Conservation (phyloP, 2,329 filamentous ascomycete genomes). For the Lachnellula willkommii region DNA sequence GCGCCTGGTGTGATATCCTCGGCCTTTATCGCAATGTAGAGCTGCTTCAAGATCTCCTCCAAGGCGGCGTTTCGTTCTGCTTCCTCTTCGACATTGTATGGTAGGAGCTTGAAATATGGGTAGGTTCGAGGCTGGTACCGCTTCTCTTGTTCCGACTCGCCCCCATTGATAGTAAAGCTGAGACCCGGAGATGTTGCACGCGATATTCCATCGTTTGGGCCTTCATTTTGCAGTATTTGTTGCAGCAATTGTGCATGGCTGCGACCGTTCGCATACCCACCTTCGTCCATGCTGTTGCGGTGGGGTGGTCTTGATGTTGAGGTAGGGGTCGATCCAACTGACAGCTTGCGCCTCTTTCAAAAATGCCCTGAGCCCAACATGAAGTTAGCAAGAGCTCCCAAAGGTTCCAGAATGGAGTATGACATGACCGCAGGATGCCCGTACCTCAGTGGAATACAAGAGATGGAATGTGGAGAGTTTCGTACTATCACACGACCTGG, state of each 20-base stretch:
- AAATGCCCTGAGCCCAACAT: constrained; percentile 8
- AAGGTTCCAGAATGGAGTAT: not conserved
- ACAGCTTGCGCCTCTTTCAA: constrained; percentile 12
- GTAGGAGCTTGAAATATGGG: constrained; percentile 84
- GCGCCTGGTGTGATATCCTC: constrained; percentile 93
- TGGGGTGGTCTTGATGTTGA: constrained; percentile 2
- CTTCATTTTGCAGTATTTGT: constrained; percentile 22
- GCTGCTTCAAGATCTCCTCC: constrained; percentile 82
- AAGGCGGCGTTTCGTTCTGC: constrained; percentile 71
- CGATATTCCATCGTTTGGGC: constrained; percentile 62
- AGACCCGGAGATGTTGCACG: constrained; percentile 78
- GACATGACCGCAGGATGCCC: constrained; percentile 3
- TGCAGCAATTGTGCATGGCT: constrained; percentile 27
- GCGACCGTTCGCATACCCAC: constrained; percentile 24
- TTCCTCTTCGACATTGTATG: constrained; percentile 81
- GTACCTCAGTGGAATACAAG: constrained; percentile 13
- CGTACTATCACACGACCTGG: constrained; percentile 13
- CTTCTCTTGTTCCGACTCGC: constrained; percentile 49
- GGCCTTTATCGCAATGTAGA: constrained; percentile 85
- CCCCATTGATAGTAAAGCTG: constrained; percentile 44
- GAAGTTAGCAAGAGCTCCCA: constrained; percentile 11
- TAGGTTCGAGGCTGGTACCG: constrained; percentile 84
- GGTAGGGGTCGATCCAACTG: constrained; percentile 2
- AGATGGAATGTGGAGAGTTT: constrained; percentile 6
- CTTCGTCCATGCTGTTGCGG: constrained; percentile 26